Evolutionary conservation across 2,329 filamentous ascomycete species (phyloP).

Genomic region (Diaporthe sp.): DNA sequence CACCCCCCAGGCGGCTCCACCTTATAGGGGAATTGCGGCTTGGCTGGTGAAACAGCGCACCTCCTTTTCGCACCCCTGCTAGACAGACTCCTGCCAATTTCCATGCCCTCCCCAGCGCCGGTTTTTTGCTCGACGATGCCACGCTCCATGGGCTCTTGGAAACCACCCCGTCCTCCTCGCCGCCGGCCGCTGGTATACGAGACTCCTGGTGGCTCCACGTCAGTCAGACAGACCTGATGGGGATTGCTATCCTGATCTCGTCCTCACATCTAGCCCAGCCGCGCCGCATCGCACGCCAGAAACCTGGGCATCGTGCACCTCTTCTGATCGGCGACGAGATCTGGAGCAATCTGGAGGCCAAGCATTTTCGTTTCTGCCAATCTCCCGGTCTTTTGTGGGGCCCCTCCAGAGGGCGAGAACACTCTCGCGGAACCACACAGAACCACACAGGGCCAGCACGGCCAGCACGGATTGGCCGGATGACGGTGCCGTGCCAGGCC

Average conservation of each 20-base stretch:
- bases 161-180: background rate
- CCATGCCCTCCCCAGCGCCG: constrained; percentile 18
- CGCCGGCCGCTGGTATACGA: background rate
- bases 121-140: constrained; percentile 26
- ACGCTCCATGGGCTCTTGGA: constrained; percentile 9
- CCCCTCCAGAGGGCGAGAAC: constrained; percentile 18
- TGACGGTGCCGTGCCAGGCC: constrained; percentile 24
- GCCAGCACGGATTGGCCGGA: constrained; percentile 27
- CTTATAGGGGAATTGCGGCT: constrained; percentile 17
- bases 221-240: background rate
- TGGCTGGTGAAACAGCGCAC: constrained; percentile 38
- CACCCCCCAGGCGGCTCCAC: constrained; percentile 23
- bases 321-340: constrained; percentile 24
- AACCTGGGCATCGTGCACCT: constrained; percentile 19
- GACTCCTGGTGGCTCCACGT: background rate
- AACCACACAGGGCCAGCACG: constrained; percentile 1
- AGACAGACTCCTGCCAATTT: constrained; percentile 33
- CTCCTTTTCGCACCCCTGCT: constrained; percentile 38
- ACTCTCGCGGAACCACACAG: constrained; percentile 16
- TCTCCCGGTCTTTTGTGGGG: constrained; percentile 30
- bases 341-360: constrained; percentile 29
- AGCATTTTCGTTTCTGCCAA: constrained; percentile 36
- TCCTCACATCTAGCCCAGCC: background rate
- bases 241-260: background rate
- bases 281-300: constrained; percentile 3